Conservation (phyloP, 2,329 filamentous ascomycete genomes). For the Claviceps cyperi region DNA sequence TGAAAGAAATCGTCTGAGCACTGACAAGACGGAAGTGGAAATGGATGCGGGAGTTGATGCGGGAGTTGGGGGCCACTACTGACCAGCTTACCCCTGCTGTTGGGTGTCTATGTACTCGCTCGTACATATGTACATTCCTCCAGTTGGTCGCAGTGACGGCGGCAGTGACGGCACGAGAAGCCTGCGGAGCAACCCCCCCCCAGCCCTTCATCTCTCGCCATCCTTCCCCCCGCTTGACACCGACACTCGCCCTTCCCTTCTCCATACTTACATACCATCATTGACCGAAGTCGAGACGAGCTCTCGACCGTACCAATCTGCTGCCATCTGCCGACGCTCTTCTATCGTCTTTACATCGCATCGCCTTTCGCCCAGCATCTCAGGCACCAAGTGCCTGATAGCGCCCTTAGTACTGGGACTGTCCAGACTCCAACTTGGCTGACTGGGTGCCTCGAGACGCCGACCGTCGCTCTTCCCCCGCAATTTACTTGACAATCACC, state of each 20-base stretch:
- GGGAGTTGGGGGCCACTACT: too few relatives aligned
- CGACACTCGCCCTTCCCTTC: neutral
- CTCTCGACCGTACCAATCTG: neutral
- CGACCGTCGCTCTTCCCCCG: neutral
- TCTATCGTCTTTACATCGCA: neutral
- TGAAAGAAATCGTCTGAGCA: too few relatives aligned
- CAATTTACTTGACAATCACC: neutral
- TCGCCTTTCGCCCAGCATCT: neutral
- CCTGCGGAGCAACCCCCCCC: neutral
- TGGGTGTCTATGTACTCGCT: too few relatives aligned
- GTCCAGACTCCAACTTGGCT: conserved; percentile 2
- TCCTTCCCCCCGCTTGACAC: neutral
- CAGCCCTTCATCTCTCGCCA: neutral
- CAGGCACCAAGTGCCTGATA: neutral
- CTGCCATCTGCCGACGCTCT: neutral
- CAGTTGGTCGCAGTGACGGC: too few relatives aligned
- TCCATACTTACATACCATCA: neutral
- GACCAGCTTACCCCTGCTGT: too few relatives aligned
- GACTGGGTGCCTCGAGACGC: conserved; percentile 2
- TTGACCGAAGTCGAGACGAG: neutral
- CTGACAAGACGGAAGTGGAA: too few relatives aligned
- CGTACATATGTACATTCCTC: too few relatives aligned
- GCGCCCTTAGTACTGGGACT: neutral
- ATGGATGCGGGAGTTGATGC: too few relatives aligned
- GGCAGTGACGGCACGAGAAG: too few relatives aligned